phyloP scores from a whole-genome alignment of 805 yeast species.

The Metschnikowia kofuensis region DNA sequence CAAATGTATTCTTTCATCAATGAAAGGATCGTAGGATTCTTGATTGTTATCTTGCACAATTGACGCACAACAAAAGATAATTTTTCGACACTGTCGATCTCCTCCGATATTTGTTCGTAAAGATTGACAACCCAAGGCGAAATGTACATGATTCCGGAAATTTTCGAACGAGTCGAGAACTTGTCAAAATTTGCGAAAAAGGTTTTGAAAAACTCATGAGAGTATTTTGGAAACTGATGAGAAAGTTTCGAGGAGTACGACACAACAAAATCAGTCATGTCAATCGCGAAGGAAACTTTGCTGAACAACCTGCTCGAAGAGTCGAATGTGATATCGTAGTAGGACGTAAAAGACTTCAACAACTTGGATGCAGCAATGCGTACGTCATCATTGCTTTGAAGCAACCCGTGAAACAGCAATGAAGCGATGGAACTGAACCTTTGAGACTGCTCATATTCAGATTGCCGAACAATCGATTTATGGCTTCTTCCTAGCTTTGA shows the following conservation, averaged over 20 bases:
- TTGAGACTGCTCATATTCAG: conserved; percentile 32
- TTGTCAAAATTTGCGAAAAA: conserved; percentile 42
- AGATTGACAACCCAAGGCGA: conserved; percentile 77
- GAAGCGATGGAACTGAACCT: conserved; percentile 62
- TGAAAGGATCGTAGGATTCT: conserved; percentile 46
- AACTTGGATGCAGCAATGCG: conserved; percentile 62
- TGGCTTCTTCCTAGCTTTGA: conserved; percentile 30
- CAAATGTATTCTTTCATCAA: conserved; percentile 61
- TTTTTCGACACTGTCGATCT: conserved; percentile 57
- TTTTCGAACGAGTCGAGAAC: conserved; percentile 30
- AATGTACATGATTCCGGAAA: conserved; percentile 49
- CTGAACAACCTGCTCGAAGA: conserved; percentile 50
- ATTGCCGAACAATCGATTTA: conserved; percentile 41
- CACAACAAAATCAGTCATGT: conserved; percentile 59
- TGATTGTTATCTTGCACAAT: conserved; percentile 56
- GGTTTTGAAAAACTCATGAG: conserved; percentile 59
- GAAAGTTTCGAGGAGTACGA: conserved; percentile 60
- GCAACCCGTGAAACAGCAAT: conserved; percentile 63
- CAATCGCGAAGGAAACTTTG: conserved; percentile 66
- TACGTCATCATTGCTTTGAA: conserved; percentile 56
- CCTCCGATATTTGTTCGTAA: conserved; percentile 56
- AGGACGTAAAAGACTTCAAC: conserved; percentile 56
- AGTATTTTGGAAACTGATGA: conserved; percentile 50
- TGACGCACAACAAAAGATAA: conserved; percentile 60
- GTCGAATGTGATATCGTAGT: conserved; percentile 61